phyloP scores from a whole-genome alignment of 495 filamentous ascomycete genomes.

The Monascus purpureus region DNA sequence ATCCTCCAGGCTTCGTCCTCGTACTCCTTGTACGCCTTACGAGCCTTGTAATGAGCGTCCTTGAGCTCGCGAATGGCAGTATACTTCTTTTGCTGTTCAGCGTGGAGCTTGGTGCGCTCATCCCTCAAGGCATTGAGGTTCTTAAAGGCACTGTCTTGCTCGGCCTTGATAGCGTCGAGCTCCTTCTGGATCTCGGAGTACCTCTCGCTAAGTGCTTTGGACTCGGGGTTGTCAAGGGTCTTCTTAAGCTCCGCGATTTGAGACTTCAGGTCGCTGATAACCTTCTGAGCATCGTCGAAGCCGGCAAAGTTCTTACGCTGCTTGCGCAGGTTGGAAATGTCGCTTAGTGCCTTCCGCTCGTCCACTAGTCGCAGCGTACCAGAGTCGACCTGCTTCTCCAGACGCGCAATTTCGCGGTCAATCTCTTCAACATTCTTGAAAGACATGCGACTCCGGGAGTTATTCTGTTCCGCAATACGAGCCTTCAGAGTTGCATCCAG shows the following conservation, averaged over 20 bases:
- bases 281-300: constrained; percentile 69
- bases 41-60: constrained; percentile 67
- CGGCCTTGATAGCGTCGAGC: constrained; percentile 73
- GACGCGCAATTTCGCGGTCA: constrained; percentile 60
- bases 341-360: constrained; percentile 82
- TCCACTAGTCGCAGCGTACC: constrained; percentile 89
- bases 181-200: constrained; percentile 73
- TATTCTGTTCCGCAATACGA: constrained; percentile 73
- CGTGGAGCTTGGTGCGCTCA: constrained; percentile 67
- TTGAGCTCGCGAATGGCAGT: constrained; percentile 65
- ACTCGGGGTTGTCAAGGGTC: constrained; percentile 79
- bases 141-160: constrained; percentile 80
- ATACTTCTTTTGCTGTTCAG: constrained; percentile 74
- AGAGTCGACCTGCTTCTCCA: constrained; percentile 72
- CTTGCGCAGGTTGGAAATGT: constrained; percentile 71
- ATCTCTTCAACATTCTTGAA: constrained; percentile 84
- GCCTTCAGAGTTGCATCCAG: constrained; percentile 72
- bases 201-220: constrained; percentile 70
- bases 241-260: constrained; percentile 79
- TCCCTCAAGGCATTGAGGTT: constrained; percentile 77
- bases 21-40: constrained; percentile 63
- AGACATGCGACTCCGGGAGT: constrained; percentile 53
- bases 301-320: constrained; percentile 77
- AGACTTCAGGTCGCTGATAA: constrained; percentile 69
- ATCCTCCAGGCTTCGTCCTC: constrained; percentile 64